Evolutionary conservation across 768 basidiomycete species (phyloP).

Genomic region (Panellus pusillus): DNA sequence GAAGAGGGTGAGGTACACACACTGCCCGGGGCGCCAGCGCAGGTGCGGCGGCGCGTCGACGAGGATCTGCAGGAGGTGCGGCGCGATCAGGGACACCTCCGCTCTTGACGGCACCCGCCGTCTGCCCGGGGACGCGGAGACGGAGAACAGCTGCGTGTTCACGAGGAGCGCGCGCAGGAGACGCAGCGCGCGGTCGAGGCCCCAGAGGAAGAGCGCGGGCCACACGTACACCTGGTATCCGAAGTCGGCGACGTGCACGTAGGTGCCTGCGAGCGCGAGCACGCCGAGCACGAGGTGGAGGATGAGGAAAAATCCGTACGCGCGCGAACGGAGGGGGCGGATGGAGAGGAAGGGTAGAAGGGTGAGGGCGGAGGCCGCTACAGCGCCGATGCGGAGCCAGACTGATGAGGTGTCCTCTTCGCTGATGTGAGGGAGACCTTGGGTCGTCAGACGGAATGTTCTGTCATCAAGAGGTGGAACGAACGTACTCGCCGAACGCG

Average conservation of each 20-base stretch:
- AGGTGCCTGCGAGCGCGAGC: conserved; percentile 39
- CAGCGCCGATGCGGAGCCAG: conserved; percentile 13
- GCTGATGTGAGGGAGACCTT: background rate
- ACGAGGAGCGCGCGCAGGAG: conserved; percentile 41
- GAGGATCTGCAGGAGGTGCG: conserved; percentile 47
- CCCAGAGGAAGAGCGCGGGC: conserved; percentile 56
- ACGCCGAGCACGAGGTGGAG: conserved; percentile 38
- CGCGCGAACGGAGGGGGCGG: conserved; percentile 33
- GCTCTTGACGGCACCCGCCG: conserved; percentile 33
- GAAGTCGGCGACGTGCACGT: conserved; percentile 37
- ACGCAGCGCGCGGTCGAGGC: conserved; percentile 52
- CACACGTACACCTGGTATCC: conserved; percentile 40
- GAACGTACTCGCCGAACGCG: conserved; percentile 26
- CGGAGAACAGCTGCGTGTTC: conserved; percentile 34
- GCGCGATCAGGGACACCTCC: conserved; percentile 42
- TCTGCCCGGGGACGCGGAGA: too few species aligned
- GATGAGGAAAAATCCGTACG: conserved; percentile 44
- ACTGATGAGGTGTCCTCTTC: background rate
- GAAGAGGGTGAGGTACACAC: conserved; percentile 52
- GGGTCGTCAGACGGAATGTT: background rate
- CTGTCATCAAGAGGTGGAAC: background rate
- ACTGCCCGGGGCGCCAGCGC: conserved; percentile 55
- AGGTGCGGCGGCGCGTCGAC: conserved; percentile 38
- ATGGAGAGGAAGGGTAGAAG: conserved; percentile 36
- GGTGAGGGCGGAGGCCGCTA: conserved; percentile 28